Base-by-base conservation (phyloP, 2,329 filamentous ascomycete genomes). In the Fusarium sterilihyphosum region DNA sequence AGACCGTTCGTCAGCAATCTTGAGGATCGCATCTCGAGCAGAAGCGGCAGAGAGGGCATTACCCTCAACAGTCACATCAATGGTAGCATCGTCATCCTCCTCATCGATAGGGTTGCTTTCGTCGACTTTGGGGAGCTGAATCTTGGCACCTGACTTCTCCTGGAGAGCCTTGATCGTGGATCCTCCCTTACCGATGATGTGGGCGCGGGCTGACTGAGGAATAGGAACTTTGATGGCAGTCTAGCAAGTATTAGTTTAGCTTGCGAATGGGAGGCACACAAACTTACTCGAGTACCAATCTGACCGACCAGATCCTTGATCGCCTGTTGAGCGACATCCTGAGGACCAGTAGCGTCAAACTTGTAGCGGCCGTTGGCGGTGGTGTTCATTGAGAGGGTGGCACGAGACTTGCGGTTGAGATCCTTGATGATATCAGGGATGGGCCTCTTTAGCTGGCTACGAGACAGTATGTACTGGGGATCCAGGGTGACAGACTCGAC, bases 151-250 rank as follows among this genome's bases (percentile, higher is more conserved):
- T 7, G 95, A 96, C 83, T 93, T 92, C 82, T 96, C 94, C 84
- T 96, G 94, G 61, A 99, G 91, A 53, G 92, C 90, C 85, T 97
- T 96, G 82, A 99, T 97, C 71, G 93, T 96, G 33, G 94, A 90
- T 67, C 97, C 97, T 80, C 93, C 92, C 80, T 94, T 95, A 77
- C 96, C 97, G 81, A 99, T 98, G 83, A 99, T 95, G 83, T 96
- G 93, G 61, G 95, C 91, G 71, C 95, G 92, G 29, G 94, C 91
- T 44, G 94, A 96, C 56, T 92, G 89, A 60, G 96, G 96, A 74
- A 99, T 92, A 6, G 93, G 88, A 56, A 98, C 90, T 74, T 91
- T 92, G 80, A 94, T 88, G n/a, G 86, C 84, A 77, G 85, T 85
- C 85, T 88, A 67, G 20, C 29, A 41, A 31, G 61, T 29, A 68